Evolutionary conservation across 371 early-diverging fungal genomes (phyloP).

Genomic region (Lichtheimia hyalospora): DNA sequence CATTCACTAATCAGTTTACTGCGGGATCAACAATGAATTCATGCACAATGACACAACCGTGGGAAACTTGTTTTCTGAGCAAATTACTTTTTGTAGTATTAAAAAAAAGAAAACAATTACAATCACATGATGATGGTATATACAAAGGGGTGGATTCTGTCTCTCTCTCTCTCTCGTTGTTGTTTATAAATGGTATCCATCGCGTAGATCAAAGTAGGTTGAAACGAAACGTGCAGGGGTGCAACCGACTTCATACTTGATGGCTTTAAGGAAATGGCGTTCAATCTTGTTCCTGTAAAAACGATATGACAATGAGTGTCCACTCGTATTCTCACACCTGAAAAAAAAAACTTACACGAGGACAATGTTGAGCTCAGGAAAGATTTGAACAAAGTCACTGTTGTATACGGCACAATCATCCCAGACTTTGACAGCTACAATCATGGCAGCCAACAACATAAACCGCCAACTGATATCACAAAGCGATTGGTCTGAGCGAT

Average conservation of each 20-base stretch:
- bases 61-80: too few relatives aligned
- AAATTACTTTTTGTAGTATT: too few relatives aligned
- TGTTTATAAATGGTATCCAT: not conserved
- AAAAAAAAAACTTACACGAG: slow-evolving; percentile 36
- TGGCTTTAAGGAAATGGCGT: slow-evolving; percentile 53
- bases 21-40: too few relatives aligned
- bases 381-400: slow-evolving; percentile 77
- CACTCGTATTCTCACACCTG: too few relatives aligned
- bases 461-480: slow-evolving; percentile 76
- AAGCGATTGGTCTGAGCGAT: slow-evolving; percentile 57
- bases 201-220: slow-evolving; percentile 60
- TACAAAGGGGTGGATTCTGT: too few relatives aligned
- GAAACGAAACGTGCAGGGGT: slow-evolving; percentile 57
- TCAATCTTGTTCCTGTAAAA: slow-evolving; percentile 42
- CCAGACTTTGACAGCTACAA: slow-evolving; percentile 84
- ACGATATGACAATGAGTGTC: too few relatives aligned
- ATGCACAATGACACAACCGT: too few relatives aligned
- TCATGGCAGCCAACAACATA: slow-evolving; percentile 64
- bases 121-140: too few relatives aligned
- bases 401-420: slow-evolving; percentile 90
- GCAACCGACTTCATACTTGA: slow-evolving; percentile 64
- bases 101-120: too few relatives aligned
- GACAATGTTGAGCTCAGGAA: slow-evolving; percentile 53
- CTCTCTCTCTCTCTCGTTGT: too few relatives aligned
- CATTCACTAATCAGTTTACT: too few relatives aligned